Conservation (phyloP, 1,139 yeast species). For the Zygotorulaspora mrakii region DNA sequence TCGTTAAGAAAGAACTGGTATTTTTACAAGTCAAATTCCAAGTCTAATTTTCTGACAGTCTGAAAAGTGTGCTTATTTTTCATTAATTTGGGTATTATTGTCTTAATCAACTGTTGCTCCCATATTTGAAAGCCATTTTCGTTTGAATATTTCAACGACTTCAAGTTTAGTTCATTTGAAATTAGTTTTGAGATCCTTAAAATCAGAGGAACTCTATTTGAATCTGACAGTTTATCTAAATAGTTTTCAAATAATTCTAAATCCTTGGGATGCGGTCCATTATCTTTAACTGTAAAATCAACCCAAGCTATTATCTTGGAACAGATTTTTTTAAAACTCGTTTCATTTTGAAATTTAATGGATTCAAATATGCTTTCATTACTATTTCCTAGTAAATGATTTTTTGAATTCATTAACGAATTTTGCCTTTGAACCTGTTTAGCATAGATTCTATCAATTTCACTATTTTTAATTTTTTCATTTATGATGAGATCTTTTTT, state of each 20-base stretch:
- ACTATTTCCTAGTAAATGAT: constrained; percentile 26
- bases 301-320: constrained; percentile 49
- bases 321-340: constrained; percentile 40
- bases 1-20: neutral
- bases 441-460: constrained; percentile 20
- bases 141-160: constrained; percentile 8
- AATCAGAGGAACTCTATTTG: constrained; percentile 26
- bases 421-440: constrained; percentile 35
- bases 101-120: constrained; percentile 30
- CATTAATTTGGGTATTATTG: constrained; percentile 28
- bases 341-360: constrained; percentile 38
- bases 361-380: constrained; percentile 34
- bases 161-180: constrained; percentile 23
- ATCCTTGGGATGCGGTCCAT: constrained; percentile 62
- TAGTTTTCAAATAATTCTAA: constrained; percentile 40
- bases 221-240: constrained; percentile 26
- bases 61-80: constrained; percentile 26
- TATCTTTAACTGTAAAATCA: constrained; percentile 38
- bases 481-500: constrained; percentile 32
- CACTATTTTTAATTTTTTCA: constrained; percentile 37
- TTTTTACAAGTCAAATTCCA: constrained; percentile 26
- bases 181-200: constrained; percentile 25
- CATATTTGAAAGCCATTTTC: constrained; percentile 30
- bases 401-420: constrained; percentile 22
- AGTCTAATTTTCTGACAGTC: constrained; percentile 22